Evolutionary conservation across 768 basidiomycete species (phyloP).

Genomic region (Gymnopilus junonius): DNA sequence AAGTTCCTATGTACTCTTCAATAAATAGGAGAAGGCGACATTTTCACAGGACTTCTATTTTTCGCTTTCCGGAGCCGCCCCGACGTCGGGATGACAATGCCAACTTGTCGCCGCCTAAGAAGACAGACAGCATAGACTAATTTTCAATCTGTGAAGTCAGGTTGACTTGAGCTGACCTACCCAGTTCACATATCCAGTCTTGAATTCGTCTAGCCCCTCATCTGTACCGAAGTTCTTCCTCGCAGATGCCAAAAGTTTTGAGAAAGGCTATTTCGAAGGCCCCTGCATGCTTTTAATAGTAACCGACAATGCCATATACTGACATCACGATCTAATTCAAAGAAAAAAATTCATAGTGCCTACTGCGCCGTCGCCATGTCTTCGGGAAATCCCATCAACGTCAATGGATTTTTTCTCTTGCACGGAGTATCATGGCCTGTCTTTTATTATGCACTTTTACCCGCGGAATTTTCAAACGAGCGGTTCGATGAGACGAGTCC

Average conservation of each 20-base stretch:
- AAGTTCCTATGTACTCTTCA: background rate
- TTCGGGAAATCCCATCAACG: conserved; percentile 8
- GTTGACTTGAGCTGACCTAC: background rate
- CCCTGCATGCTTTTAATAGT: background rate
- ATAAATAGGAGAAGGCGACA: background rate
- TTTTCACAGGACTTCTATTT: background rate
- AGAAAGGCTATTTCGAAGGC: background rate
- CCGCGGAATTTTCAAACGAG: background rate
- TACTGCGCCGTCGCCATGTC: conserved; percentile 8
- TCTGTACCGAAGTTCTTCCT: background rate
- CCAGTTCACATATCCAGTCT: background rate
- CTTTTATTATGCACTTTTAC: background rate
- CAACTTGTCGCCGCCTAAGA: background rate
- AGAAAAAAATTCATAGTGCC: background rate
- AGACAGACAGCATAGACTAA: background rate
- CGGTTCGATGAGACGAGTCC: background rate
- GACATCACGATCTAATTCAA: background rate
- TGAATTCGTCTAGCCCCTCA: background rate
- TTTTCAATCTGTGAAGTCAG: background rate
- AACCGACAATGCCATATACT: background rate
- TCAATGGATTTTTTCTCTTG: conserved; percentile 10
- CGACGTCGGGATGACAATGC: background rate
- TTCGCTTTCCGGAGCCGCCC: background rate
- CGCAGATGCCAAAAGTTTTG: background rate
- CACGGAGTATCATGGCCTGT: conserved; percentile 5